A percentile compares a stretch with the other conserved stretches of the same genome.
These are phyloP conservation scores for Cladochytrium replicatum DNA, from an alignment of 192 early-diverging fungal genomes.

Conservation along the genomic window DNA sequence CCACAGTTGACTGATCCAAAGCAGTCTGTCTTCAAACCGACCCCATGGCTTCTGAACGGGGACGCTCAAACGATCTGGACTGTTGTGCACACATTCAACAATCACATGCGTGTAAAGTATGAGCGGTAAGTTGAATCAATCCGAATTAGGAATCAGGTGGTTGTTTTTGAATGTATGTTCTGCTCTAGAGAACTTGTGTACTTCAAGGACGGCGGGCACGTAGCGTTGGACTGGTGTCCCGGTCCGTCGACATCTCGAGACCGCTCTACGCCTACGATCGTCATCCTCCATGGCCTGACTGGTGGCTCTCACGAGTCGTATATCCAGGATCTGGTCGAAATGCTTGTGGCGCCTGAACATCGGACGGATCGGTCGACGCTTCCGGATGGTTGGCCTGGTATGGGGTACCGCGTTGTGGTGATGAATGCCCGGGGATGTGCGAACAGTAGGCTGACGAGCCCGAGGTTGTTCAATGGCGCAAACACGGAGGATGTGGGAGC, in stretches of 20 bases:
- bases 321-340: slow-evolving; percentile 60
- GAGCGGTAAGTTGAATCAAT: slow-evolving; percentile 40
- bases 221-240: slow-evolving; percentile 83
- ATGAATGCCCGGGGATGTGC: slow-evolving; percentile 88
- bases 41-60: slow-evolving; percentile 58
- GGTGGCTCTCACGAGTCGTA: slow-evolving; percentile 89
- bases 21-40: slow-evolving; percentile 53
- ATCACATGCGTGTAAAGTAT: slow-evolving; percentile 40
- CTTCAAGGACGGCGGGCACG: slow-evolving; percentile 72
- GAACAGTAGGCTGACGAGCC: slow-evolving; percentile 62
- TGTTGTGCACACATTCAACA: slow-evolving; percentile 28
- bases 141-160: neutral
- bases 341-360: slow-evolving; percentile 4
- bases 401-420: slow-evolving; percentile 68
- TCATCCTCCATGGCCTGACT: slow-evolving; percentile 83
- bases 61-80: slow-evolving; percentile 74
- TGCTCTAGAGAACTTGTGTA: slow-evolving; percentile 41
- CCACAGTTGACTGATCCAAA: slow-evolving; percentile 41
- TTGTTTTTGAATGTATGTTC: slow-evolving; percentile 1
- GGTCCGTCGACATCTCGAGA: slow-evolving; percentile 14
- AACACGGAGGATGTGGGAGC: slow-evolving; percentile 70
- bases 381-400: too few relatives aligned
- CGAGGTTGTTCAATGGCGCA: slow-evolving; percentile 71
- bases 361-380: neutral
- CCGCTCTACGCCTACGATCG: slow-evolving; percentile 57